phyloP scores from a whole-genome alignment of 805 yeast species.

The Zygoascus biomembranicola region DNA sequence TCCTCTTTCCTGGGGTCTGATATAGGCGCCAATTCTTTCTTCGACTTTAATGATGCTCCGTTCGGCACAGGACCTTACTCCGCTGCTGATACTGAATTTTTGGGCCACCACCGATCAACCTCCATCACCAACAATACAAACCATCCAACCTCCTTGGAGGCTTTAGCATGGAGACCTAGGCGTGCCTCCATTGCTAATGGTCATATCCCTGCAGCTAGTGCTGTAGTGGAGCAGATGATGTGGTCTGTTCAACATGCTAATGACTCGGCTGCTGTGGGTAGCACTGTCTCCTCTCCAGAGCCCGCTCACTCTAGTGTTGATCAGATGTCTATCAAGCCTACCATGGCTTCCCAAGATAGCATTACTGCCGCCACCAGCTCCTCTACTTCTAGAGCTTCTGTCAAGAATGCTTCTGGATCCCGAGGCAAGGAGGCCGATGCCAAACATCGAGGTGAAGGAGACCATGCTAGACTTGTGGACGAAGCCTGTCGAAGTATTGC shows the following conservation, averaged over 20 bases:
- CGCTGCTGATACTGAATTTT: neutral
- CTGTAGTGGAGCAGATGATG: slow-evolving; percentile 12
- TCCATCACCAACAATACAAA: neutral
- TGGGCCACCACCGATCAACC: neutral
- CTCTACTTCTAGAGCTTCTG: neutral
- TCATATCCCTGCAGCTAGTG: slow-evolving; percentile 17
- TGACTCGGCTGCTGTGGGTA: neutral
- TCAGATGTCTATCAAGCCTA: neutral
- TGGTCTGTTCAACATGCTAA: neutral
- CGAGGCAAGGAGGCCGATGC: slow-evolving; percentile 4
- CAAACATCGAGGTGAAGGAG: slow-evolving; percentile 46
- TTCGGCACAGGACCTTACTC: no score
- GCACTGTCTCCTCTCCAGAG: neutral
- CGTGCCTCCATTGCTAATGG: slow-evolving; percentile 21
- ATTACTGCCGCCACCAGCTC: neutral
- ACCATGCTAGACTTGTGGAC: slow-evolving; percentile 61
- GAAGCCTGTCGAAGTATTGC: slow-evolving; percentile 81
- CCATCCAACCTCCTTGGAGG: slow-evolving; percentile 1
- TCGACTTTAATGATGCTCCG: neutral
- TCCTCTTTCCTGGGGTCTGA: neutral
- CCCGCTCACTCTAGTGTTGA: neutral
- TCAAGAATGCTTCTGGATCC: neutral
- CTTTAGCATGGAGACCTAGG: slow-evolving; percentile 14
- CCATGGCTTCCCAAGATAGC: neutral
- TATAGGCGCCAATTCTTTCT: neutral